Base-by-base conservation (phyloP, 225 moss, liverwort and hornwort genomes). In the Thuidium tamariscinum region DNA sequence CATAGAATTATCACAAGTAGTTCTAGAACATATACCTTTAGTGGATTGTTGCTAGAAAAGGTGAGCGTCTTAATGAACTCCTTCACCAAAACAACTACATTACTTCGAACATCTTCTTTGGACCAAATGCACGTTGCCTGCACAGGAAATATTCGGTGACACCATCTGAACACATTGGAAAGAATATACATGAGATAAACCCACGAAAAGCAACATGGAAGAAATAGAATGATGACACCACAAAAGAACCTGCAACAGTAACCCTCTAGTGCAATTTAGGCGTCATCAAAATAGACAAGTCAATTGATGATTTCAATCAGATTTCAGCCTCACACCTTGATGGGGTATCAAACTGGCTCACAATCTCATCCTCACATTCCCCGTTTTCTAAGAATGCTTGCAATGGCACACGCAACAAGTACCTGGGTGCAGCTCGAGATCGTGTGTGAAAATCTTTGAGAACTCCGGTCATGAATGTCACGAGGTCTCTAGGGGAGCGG, bases 391-490 rank as follows among this genome's bases (percentile, higher is more conserved):
- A 20, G 51, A 52, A 21, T 84, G 76, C 32, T 10, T 52, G 51
- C 10, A 8, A 60, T 42, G 36, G 73, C 18, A 34, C 18, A 46
- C 52, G 67, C 79, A 57, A 71, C 16, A 91, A 88, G 87, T 84
- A 98, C 97, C 90, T 91, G 77, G 98, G 95, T 26, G 93, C 85
- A 41, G 90, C 87, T 86, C 93, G 90, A 73, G 80, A 74, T 84
- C 93, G 84, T 74, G 91, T 49, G 78, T 97, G 93, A 55, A 97
- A 91, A 48, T 95, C 95, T 82, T 87, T 91, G 30, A 99, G 77
- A 66, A 93, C 83, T 86, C 79, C 92, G 29, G 92, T 60, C 59
- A 93, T 91, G 83, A 94, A 92, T 78, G 81, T 76, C 64, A 95
- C 80, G 59, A 97, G 92, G 70, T 87, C 89, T 82, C 70, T 68